Evolutionary conservation across 306 rosid species (phyloP), one percentile per base, ranked within the genome.

Genomic region (Castanospermum australe): DNA sequence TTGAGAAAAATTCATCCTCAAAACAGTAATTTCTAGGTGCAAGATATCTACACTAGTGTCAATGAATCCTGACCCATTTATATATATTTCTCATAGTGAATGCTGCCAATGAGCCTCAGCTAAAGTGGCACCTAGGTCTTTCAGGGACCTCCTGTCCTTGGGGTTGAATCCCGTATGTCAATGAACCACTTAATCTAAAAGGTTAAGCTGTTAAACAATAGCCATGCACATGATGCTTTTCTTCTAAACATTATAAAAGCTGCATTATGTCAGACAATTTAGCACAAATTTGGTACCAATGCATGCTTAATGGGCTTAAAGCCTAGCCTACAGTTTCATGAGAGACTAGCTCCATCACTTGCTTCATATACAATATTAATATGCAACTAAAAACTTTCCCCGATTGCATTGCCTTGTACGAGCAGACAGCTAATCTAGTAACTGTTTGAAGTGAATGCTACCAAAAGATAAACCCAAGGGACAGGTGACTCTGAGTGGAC

Each of bases 271-370:
- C 13, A 36, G 59, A 77, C 74, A 41, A 48, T 42, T 44, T 11
- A 62, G 52, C 54, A 39, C 21, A 65, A 62, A 22, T 52, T 68
- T 52, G 45, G 59, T 24, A 54, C 44, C 42, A 21, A 45, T 11
- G 35, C 59, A 63, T 3, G 28, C 76, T 56, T 42, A 74, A 17
- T 12, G 33, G 6, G 30, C 57, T 74, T 13, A 67, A 78, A 25
- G 11, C 59, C 55, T 33, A 30, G 39, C 51, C 50, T 70, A 82
- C 9, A 82, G 63, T 30, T 44, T 52, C 59, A 73, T 55, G 70
- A 51, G n/a, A 22, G 33, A 51, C 47, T 51, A 20, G 50, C 65
- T 21, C 51, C 25, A 17, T 48, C 55, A 33, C 51, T 69, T 21
- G 17, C 38, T 60, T 68, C 48, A 32, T 61, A 21, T 20, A 59